A percentile compares a stretch with the other conserved stretches of the same genome.
Conservation (phyloP, 148 eudicot genomes). For the Nepenthes gracilis region DNA sequence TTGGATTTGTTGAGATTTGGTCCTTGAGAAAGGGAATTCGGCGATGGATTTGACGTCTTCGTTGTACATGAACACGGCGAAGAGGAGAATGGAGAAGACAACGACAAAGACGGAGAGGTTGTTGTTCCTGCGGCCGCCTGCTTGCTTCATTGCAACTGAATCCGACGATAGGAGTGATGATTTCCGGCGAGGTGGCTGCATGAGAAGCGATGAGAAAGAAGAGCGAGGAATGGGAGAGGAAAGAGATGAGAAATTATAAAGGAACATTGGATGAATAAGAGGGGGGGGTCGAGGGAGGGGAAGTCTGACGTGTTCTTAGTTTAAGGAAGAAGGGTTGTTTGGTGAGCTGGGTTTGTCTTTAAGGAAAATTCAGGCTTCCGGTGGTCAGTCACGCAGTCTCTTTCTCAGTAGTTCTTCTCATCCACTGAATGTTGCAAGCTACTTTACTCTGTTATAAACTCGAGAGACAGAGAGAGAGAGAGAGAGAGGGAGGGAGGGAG, state of each 20-base stretch:
- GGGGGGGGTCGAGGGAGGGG: background rate
- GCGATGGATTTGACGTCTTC: constrained; percentile 83
- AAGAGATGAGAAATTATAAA: background rate
- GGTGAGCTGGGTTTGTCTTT: no score
- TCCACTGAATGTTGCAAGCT: no score
- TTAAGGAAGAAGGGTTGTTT: no score
- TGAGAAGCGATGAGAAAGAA: constrained; percentile 5
- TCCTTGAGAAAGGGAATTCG: constrained; percentile 65
- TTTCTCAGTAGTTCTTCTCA: no score
- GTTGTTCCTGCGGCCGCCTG: constrained; percentile 17
- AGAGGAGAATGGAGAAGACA: constrained; percentile 51
- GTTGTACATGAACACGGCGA: constrained; percentile 81
- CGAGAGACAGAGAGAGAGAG: no score
- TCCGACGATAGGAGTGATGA: background rate
- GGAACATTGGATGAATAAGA: background rate
- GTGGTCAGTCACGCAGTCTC: no score
- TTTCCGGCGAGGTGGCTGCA: constrained; percentile 31
- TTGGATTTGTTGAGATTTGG: constrained; percentile 30
- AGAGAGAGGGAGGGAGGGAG: no score
- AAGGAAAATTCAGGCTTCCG: no score
- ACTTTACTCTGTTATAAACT: no score
- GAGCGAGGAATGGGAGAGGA: constrained; percentile 2
- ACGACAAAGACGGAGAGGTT: constrained; percentile 56
- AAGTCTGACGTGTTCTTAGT: no score
- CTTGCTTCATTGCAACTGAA: constrained; percentile 37